Evolutionary conservation across 1,284 basidiomycete species (phyloP), one percentile per base, ranked within the genome.

Genomic region (Bondarzewia mesenterica): DNA sequence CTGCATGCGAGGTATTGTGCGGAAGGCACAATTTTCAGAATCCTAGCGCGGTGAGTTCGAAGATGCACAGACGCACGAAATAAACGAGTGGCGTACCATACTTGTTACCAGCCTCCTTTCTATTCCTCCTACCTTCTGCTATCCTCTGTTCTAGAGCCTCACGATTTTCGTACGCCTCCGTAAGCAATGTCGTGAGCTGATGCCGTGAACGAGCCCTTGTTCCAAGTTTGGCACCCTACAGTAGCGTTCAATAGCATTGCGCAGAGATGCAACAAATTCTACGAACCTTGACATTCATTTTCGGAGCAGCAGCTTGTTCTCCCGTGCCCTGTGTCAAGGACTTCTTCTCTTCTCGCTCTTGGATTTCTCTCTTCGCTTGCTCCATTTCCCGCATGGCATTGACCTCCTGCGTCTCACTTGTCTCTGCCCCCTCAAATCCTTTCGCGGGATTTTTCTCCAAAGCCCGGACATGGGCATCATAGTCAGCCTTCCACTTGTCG

Each of bases 61-160:
- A n/a, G n/a, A n/a, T n/a, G n/a, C n/a, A n/a, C n/a, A n/a, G n/a
- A n/a, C n/a, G n/a, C n/a, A n/a, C n/a, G n/a, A n/a, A n/a, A n/a
- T n/a, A n/a, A n/a, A n/a, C n/a, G 26, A 22, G n/a, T 29, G 12
- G 53, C 75, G 52, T 53, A 83, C 87, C 88, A 55, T 90, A 90
- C 70, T 89, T 90, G 63, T 88, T 89, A 7, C 88, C 87, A 0
- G 88, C 86, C 60, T 90, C 88, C 60, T 89, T 90, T 53, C 87
- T 74, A 58, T 90, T 90, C 56, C 85, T 72, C 51, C 80, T 74
- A 1, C 84, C 87, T 60, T 86, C 78, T 0, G 87, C 87, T 57
- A 90, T 87, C 66, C 68, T 80, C 54, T 89, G 87, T 60, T 91
- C 88, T 54, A 90, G 57, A 0, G 75, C 77, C 52, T 89, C 87